Evolutionary conservation across 2,329 filamentous ascomycete species (phyloP), one percentile per base, ranked within the genome.

Genomic region (Dactylellina sp.): DNA sequence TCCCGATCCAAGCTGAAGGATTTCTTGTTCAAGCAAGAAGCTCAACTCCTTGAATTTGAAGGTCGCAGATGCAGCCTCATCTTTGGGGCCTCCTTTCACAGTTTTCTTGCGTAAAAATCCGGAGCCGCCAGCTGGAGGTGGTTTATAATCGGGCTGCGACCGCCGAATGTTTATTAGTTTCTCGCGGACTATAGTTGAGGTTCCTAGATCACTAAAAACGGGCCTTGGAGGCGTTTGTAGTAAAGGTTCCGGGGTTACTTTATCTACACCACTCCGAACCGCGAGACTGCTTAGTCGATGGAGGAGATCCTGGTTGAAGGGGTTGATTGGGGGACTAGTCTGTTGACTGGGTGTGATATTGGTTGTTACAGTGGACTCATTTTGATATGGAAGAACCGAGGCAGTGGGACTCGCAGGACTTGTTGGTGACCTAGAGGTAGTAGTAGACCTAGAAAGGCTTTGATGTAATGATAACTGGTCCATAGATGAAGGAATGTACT

Each of bases 31-130:
- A 2, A 74, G 42, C 5, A 66, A n/a, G 20, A 24, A 52, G 39
- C 55, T 66, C 32, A 74, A 61, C 25, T 74, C 70, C 18, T 57
- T 66, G 49, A 66, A 62, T 20, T 74, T 74, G 55, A 74, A 74
- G 4, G 40, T 74, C 0, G 61, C 56, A 1, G 32, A 50, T 40
- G 60, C 47, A 4, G 61, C 61, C 35, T 74, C 70, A 61, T 62
- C 57, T 20, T 18, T 39, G 24, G 42, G 11, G 11, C 20, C n/a
- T 25, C 22, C 42, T 24, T 66, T 74, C 7, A 59, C 35, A 1
- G 70, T 61, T 40, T 74, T 74, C 55, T 62, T 74, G 14, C 70
- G 62, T 2, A 74, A 52, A 47, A 74, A 74, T 1, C 70, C 61
- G 3, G 61, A 42, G n/a, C 70, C 53, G 1, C 28, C 53, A 24